Percentiles rank a stretch among this genome's conserved stretches.
Evolutionary conservation across 2,329 filamentous ascomycete species (phyloP).

Genomic region (Davidsoniella virescens): DNA sequence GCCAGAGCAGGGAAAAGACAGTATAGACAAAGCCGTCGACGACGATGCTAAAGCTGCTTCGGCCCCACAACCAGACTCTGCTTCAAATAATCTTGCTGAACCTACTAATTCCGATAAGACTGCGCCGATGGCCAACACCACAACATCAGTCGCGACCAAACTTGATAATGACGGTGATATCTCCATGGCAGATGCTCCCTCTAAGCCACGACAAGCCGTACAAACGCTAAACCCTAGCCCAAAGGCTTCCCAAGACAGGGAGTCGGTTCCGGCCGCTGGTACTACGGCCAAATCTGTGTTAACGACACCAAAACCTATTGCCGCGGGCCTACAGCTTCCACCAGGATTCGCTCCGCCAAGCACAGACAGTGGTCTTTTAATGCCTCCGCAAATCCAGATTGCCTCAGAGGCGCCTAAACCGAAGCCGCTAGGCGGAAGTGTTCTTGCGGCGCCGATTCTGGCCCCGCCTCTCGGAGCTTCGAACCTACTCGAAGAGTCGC

Average conservation of each 20-base stretch:
- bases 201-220: background rate
- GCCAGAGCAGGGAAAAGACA: conserved; percentile 14
- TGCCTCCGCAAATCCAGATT: conserved; percentile 4
- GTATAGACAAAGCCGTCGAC: conserved; percentile 10
- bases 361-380: conserved; percentile 2
- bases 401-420: background rate
- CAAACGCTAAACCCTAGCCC: background rate
- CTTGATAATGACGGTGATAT: conserved; percentile 7
- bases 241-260: background rate
- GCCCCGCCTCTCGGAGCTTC: conserved; percentile 20
- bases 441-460: conserved; percentile 25
- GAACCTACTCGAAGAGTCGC: conserved; percentile 10
- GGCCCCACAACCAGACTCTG: background rate
- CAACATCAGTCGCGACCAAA: background rate
- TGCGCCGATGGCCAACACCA: too few species aligned
- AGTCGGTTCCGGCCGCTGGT: background rate
- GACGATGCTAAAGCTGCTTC: background rate
- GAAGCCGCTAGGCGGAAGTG: conserved; percentile 13
- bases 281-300: background rate
- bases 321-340: conserved; percentile 9
- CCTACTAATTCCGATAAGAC: background rate
- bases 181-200: conserved; percentile 1
- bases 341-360: conserved; percentile 10
- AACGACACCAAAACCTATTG: background rate
- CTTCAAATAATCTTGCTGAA: background rate